Evolutionary conservation across 2,329 filamentous ascomycete genomes (phyloP).

Genomic region (Aplosporella prunicola): DNA sequence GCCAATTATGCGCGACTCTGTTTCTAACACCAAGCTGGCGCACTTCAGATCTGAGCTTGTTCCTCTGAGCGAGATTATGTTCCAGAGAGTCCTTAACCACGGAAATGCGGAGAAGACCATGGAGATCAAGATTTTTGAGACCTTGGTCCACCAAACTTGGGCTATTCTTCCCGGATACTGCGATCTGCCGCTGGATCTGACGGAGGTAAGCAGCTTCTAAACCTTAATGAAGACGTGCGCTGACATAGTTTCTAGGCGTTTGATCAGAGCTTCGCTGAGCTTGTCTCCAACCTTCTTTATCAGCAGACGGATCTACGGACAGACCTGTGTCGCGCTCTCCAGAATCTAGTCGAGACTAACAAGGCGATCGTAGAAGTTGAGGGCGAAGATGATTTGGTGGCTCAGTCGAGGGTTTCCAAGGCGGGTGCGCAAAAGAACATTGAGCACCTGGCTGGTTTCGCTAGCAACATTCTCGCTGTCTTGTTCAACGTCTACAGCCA

Average conservation of each 20-base stretch:
- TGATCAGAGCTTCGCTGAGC: slow-evolving; percentile 80
- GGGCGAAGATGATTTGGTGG: slow-evolving; percentile 59
- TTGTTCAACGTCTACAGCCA: slow-evolving; percentile 99
- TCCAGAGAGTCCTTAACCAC: slow-evolving; percentile 78
- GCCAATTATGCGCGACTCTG: slow-evolving; percentile 79
- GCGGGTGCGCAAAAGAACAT: slow-evolving; percentile 69
- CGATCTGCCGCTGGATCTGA: slow-evolving; percentile 70
- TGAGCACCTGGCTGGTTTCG: slow-evolving; percentile 65
- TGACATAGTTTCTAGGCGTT: slow-evolving; percentile 51
- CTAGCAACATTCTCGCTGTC: slow-evolving; percentile 85
- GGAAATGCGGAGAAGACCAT: slow-evolving; percentile 79
- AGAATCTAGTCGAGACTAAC: slow-evolving; percentile 84
- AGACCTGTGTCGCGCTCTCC: slow-evolving; percentile 78
- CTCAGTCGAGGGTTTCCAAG: slow-evolving; percentile 71
- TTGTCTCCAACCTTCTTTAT: slow-evolving; percentile 85
- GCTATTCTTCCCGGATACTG: slow-evolving; percentile 89
- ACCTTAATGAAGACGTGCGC: background rate
- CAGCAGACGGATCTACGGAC: slow-evolving; percentile 79
- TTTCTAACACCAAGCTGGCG: slow-evolving; percentile 74
- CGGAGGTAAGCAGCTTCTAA: too few species aligned
- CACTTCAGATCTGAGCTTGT: slow-evolving; percentile 84
- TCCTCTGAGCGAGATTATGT: slow-evolving; percentile 81
- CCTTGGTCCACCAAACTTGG: slow-evolving; percentile 92
- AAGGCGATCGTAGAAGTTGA: slow-evolving; percentile 66
- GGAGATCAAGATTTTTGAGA: slow-evolving; percentile 97